Evolutionary conservation across 768 basidiomycete species (phyloP), one percentile per base, ranked within the genome.

Genomic region (Tephrocybe sp.): DNA sequence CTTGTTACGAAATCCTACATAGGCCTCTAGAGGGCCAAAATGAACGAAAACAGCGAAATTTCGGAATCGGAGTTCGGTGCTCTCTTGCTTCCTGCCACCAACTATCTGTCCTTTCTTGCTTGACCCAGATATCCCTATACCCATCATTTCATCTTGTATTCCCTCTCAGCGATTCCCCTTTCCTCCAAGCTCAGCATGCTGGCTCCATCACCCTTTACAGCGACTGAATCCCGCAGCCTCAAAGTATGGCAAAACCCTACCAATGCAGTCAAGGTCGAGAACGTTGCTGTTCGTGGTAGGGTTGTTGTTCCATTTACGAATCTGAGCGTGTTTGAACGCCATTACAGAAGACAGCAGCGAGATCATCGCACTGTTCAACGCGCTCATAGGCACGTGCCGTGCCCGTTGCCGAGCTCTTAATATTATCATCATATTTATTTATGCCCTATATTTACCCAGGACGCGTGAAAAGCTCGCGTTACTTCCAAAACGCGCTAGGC

Each of bases 331-430:
- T 27, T 12, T 48, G 24, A 47, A 16, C 30, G 45, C 21, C 36
- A 19, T n/a, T 25, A 26, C 39, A 40, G 30, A 49, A 73, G 74
- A 64, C 46, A 64, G 70, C 55, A 62, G 63, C 24, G 83, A 85
- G 54, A 69, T 86, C 18, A 66, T 79, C 18, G 69, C 79, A 12
- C 65, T 86, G 48, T 87, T 87, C 61, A 74, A 69, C 50, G 77
- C 69, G 25, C 69, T 82, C 38, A 80, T 84, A 44, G 83, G 84
- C 83, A 59, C 18, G 60, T 55, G 25, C 36, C 31, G 21, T 30
- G 18, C 31, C 30, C 36, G n/a, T 30, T 44, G 22, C 9, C 44
- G 32, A 15, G 18, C 7, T 22, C 5, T 9, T n/a, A 6, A 9
- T 36, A 13, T 24, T 48, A 24, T 5, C 31, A 19, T 22, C 27